Conservation (phyloP, 169 alveolate species). For the Perkinsus marinus region DNA sequence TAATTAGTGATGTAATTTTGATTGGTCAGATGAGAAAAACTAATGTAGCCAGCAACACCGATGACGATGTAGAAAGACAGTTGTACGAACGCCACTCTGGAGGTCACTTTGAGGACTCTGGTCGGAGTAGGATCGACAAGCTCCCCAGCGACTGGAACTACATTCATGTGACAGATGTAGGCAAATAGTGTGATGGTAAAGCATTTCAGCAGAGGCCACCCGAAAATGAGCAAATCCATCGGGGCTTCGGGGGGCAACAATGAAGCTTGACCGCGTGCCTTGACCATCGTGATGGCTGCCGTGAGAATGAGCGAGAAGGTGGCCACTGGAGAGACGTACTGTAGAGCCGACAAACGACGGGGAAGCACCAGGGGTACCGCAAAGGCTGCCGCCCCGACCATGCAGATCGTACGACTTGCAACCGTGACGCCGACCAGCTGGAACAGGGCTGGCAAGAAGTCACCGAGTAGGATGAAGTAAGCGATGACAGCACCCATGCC, state of each 20-base stretch:
- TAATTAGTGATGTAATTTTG: neutral
- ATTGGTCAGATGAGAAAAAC: neutral
- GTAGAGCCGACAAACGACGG: neutral
- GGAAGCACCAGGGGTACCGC: neutral
- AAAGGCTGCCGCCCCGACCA: neutral
- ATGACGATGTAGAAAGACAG: neutral
- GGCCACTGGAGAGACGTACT: neutral
- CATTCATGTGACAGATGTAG: neutral
- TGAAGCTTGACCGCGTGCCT: neutral
- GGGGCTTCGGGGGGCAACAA: neutral
- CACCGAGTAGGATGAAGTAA: neutral
- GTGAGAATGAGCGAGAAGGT: neutral
- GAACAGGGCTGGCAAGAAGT: neutral
- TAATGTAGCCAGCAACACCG: neutral
- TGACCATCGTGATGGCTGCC: neutral
- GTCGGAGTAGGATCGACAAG: neutral
- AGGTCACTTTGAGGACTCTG: neutral
- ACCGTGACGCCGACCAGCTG: neutral
- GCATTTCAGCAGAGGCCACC: neutral
- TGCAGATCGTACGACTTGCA: neutral
- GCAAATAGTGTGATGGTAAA: neutral
- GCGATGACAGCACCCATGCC: neutral
- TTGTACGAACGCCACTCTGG: neutral
- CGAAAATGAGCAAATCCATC: neutral
- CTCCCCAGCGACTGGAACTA: neutral